phyloP scores from a whole-genome alignment of 768 basidiomycete species.

The Leccinellum albellum region DNA sequence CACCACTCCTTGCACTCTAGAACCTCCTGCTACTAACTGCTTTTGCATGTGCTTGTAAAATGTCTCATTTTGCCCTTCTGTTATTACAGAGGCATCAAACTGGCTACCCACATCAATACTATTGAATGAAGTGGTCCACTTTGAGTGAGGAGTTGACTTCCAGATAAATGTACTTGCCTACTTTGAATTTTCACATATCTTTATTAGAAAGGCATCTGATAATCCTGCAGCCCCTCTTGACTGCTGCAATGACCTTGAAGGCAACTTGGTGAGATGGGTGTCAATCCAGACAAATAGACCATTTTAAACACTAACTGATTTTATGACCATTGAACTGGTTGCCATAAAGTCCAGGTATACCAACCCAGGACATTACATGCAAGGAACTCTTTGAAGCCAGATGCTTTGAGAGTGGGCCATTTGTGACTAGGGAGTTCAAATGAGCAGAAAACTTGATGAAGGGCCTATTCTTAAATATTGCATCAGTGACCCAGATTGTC shows the following conservation, averaged over 20 bases:
- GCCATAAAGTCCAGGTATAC: background rate
- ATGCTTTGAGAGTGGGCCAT: background rate
- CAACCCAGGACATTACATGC: background rate
- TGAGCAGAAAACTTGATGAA: background rate
- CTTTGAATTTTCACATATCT: background rate
- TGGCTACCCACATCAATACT: background rate
- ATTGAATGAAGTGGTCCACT: background rate
- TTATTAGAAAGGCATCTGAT: background rate
- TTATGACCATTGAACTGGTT: background rate
- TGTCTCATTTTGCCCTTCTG: background rate
- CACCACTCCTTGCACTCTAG: too few relatives aligned
- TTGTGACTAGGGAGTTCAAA: background rate
- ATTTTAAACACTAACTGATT: background rate
- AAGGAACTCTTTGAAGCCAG: background rate
- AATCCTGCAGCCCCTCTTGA: background rate
- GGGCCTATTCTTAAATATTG: background rate
- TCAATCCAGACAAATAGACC: background rate
- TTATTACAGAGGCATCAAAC: background rate
- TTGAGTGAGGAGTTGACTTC: background rate
- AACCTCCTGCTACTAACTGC: too few relatives aligned
- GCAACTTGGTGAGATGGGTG: background rate
- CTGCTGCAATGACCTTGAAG: background rate
- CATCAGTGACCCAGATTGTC: background rate
- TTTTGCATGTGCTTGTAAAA: background rate
- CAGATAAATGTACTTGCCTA: background rate